Conservation (phyloP, 2,329 filamentous ascomycete genomes). For the Thelonectria rubi region DNA sequence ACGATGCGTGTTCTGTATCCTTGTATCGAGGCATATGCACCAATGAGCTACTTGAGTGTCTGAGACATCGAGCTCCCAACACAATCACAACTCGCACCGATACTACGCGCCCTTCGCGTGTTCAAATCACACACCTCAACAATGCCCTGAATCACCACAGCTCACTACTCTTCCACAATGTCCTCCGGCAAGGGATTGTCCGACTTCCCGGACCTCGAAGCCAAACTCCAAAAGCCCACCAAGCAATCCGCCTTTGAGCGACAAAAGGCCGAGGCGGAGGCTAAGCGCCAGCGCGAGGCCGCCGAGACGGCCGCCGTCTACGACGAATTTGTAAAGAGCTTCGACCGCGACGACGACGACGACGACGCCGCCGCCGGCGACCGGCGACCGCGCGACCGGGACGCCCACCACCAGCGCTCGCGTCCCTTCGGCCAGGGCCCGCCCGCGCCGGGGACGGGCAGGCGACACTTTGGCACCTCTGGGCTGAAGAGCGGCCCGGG, state of each 20-base stretch:
- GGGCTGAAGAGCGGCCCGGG: constrained; percentile 68
- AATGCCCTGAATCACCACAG: constrained; percentile 25
- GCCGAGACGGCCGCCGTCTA: constrained; percentile 89
- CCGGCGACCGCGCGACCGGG: constrained; percentile 34
- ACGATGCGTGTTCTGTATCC: constrained; percentile 4
- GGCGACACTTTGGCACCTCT: constrained; percentile 72
- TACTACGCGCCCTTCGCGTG: neutral
- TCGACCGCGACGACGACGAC: constrained; percentile 68
- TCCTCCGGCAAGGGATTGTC: constrained; percentile 58
- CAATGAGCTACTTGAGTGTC: constrained; percentile 24
- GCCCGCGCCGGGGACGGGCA: constrained; percentile 49
- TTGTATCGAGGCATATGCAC: constrained; percentile 32
- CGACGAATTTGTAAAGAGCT: constrained; percentile 86
- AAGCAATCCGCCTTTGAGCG: constrained; percentile 91
- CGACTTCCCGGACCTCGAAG: constrained; percentile 76
- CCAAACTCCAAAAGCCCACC: constrained; percentile 80
- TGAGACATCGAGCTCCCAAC: constrained; percentile 22
- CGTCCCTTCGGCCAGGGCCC: constrained; percentile 43
- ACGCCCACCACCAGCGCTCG: constrained; percentile 30
- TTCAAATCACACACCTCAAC: neutral
- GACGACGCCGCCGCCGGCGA: constrained; percentile 60
- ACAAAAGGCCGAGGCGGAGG: constrained; percentile 88
- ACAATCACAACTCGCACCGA: neutral
- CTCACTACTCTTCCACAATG: constrained; percentile 47
- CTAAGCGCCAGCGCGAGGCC: constrained; percentile 83